phyloP scores from a whole-genome alignment of 106 monocot genomes.

The Amphibolis antarctica region DNA sequence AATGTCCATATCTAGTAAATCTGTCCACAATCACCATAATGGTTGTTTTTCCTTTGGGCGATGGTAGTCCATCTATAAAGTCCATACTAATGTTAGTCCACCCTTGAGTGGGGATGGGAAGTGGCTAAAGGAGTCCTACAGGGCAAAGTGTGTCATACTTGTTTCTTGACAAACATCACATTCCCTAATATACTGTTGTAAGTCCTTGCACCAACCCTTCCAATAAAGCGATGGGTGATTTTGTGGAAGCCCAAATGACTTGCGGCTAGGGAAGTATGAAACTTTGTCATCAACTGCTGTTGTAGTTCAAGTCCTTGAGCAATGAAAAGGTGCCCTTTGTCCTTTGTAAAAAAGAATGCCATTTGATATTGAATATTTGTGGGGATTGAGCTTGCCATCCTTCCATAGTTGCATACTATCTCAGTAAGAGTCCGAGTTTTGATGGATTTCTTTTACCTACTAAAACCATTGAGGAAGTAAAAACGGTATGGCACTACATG shows the following conservation, averaged over 20 bases:
- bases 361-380: background rate
- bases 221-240: background rate
- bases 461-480: background rate
- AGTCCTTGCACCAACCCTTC: background rate
- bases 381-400: background rate
- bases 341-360: background rate
- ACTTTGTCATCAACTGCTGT: background rate
- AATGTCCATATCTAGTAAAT: background rate
- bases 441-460: background rate
- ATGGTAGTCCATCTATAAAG: background rate
- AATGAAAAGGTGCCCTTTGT: background rate
- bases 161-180: background rate
- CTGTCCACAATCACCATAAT: background rate
- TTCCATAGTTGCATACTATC: accelerated
- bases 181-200: background rate
- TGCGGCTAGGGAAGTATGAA: background rate
- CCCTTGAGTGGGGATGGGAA: no score
- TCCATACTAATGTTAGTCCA: background rate
- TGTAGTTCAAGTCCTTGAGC: background rate
- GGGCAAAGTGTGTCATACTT: background rate
- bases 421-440: no score
- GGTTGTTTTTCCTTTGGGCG: background rate
- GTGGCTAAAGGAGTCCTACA: background rate
- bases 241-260: background rate
- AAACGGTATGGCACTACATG: background rate